These are phyloP conservation scores for Lichtheimia hyalospora DNA, from an alignment of 371 early-diverging fungal genomes.

Conservation along the genomic window DNA sequence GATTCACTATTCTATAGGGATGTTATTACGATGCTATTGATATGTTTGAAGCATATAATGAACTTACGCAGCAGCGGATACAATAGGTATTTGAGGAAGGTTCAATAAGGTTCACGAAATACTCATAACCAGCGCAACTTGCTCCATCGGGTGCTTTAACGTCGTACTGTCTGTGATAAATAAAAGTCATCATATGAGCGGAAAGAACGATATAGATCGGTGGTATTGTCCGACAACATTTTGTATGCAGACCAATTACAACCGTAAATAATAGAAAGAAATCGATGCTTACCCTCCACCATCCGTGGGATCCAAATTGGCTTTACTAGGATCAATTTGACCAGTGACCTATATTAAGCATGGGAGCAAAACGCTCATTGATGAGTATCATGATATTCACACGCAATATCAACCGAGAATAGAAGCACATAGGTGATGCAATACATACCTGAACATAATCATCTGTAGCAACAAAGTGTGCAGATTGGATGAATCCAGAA, in stretches of 20 bases:
- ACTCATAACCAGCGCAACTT: constrained; percentile 50
- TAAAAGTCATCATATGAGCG: background rate
- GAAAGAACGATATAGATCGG: background rate
- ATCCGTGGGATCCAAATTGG: constrained; percentile 40
- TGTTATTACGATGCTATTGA: background rate
- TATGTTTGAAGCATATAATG: background rate
- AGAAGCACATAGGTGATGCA: background rate
- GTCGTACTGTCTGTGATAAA: constrained; percentile 47
- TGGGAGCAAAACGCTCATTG: too few relatives aligned
- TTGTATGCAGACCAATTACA: too few relatives aligned
- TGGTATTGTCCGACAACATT: background rate
- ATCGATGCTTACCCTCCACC: constrained; percentile 46
- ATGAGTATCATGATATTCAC: background rate
- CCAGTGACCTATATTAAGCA: constrained; percentile 30
- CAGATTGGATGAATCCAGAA: constrained; percentile 50
- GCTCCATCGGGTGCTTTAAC: constrained; percentile 49
- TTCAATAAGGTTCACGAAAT: constrained; percentile 58
- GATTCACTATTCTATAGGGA: constrained; percentile 26
- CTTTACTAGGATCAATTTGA: constrained; percentile 53
- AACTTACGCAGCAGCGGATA: constrained; percentile 59
- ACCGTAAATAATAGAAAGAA: background rate
- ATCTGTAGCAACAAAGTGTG: constrained; percentile 42
- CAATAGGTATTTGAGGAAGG: constrained; percentile 52
- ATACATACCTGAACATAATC: constrained; percentile 46
- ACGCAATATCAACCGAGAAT: background rate